Percentiles rank a stretch among this genome's conserved stretches.
Evolutionary conservation across 345 rosid species (phyloP).

Genomic region (Gossypium sturtianum): DNA sequence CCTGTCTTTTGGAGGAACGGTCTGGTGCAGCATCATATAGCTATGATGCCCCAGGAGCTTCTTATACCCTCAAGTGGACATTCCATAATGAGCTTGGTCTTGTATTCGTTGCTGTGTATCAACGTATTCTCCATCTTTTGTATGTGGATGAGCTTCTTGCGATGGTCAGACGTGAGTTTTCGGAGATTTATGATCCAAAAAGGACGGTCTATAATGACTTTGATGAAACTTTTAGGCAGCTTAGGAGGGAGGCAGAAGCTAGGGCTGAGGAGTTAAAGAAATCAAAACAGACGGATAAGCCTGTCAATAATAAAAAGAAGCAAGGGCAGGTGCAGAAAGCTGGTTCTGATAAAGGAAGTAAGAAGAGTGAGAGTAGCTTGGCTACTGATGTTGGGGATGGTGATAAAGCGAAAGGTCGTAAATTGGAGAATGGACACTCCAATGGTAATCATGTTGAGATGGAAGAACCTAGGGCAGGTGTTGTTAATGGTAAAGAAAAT

Average conservation of each 20-base stretch:
- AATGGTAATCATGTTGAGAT: slow-evolving; percentile 34
- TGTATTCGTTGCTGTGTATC: slow-evolving; percentile 95
- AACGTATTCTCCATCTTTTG: slow-evolving; percentile 78
- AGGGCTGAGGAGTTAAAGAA: slow-evolving; percentile 82
- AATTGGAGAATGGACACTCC: slow-evolving; percentile 63
- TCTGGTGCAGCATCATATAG: slow-evolving; percentile 73
- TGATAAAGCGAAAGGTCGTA: slow-evolving; percentile 32
- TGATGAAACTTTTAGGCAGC: slow-evolving; percentile 84
- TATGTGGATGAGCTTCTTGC: slow-evolving; percentile 90
- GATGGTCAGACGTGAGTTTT: slow-evolving; percentile 64
- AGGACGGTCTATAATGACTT: slow-evolving; percentile 56
- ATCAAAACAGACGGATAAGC: slow-evolving; percentile 51
- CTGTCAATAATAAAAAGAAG: slow-evolving; percentile 45
- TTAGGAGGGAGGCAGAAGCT: slow-evolving; percentile 88
- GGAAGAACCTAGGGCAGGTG: slow-evolving; percentile 41
- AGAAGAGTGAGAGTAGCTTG: slow-evolving; percentile 31
- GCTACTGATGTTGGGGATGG: slow-evolving; percentile 56
- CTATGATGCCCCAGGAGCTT: slow-evolving; percentile 72
- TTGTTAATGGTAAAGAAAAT: slow-evolving; percentile 77
- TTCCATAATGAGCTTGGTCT: slow-evolving; percentile 94
- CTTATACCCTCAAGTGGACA: slow-evolving; percentile 95
- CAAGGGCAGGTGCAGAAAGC: slow-evolving; percentile 52
- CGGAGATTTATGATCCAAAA: slow-evolving; percentile 76
- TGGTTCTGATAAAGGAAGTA: slow-evolving; percentile 59
- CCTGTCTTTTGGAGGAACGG: slow-evolving; percentile 94